Conservation (phyloP, 2,329 filamentous ascomycete genomes). For the Davidsoniella australis region DNA sequence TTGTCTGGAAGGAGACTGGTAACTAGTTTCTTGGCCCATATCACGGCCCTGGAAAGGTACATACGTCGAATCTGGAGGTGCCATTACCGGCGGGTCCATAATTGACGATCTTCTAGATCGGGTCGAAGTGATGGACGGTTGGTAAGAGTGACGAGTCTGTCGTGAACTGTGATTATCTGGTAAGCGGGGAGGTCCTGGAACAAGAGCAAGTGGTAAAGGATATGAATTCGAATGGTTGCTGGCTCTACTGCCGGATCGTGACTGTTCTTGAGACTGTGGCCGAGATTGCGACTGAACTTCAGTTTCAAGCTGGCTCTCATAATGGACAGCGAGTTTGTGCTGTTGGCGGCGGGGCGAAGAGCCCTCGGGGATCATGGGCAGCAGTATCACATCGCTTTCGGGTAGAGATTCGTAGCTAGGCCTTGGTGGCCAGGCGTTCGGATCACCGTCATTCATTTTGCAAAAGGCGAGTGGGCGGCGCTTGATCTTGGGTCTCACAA, state of each 20-base stretch:
- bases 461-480: too few species aligned
- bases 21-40: slow-evolving; percentile 17
- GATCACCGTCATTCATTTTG: slow-evolving; percentile 1
- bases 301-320: slow-evolving; percentile 6
- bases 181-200: slow-evolving; percentile 23
- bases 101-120: slow-evolving; percentile 31
- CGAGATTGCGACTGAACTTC: not conserved
- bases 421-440: slow-evolving; percentile 7
- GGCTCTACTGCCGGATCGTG: slow-evolving; percentile 3
- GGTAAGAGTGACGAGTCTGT: slow-evolving; percentile 30
- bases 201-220: slow-evolving; percentile 2
- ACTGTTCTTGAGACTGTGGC: not conserved
- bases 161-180: slow-evolving; percentile 27
- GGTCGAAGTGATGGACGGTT: slow-evolving; percentile 33
- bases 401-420: slow-evolving; percentile 7
- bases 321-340: slow-evolving; percentile 2
- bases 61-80: slow-evolving; percentile 47
- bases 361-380: slow-evolving; percentile 36
- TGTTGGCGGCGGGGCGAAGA: slow-evolving; percentile 20
- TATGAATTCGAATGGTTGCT: slow-evolving; percentile 2
- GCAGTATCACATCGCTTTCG: slow-evolving; percentile 14
- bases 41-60: slow-evolving; percentile 34
- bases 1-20: slow-evolving; percentile 35
- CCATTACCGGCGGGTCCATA: slow-evolving; percentile 41
- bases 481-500: too few species aligned